phyloP scores from a whole-genome alignment of 495 filamentous ascomycete genomes.

The Xylaria curta region DNA sequence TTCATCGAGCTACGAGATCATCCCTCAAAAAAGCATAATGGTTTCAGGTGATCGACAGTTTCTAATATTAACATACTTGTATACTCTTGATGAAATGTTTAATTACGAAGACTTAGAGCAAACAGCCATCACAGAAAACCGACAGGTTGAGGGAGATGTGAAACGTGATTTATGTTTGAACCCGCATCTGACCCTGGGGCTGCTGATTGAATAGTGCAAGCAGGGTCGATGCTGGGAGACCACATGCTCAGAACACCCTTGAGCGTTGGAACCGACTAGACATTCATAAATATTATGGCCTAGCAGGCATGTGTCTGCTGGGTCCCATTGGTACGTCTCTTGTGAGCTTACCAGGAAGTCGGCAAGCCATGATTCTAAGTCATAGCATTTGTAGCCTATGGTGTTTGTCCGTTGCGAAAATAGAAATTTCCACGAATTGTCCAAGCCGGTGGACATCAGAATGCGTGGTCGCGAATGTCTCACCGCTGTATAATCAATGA shows the following conservation, averaged over 20 bases:
- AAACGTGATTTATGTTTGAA: constrained; percentile 16
- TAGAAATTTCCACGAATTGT: background rate
- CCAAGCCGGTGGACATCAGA: background rate
- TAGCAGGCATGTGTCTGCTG: background rate
- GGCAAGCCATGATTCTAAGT: background rate
- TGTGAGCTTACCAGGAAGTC: background rate
- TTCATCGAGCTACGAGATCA: background rate
- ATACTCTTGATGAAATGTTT: background rate
- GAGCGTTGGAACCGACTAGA: background rate
- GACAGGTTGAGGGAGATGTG: background rate
- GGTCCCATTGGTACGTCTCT: background rate
- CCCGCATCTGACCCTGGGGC: constrained; percentile 1
- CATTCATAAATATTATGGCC: background rate
- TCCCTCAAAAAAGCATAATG: background rate
- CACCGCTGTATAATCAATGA: constrained; percentile 14
- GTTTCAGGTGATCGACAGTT: background rate
- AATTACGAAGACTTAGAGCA: background rate
- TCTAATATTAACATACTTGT: background rate
- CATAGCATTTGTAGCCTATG: background rate
- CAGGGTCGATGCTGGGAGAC: background rate
- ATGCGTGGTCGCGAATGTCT: background rate
- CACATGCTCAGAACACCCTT: background rate
- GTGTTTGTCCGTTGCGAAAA: background rate
- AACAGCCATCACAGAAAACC: background rate
- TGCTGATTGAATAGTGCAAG: constrained; percentile 1